These are phyloP conservation scores for Kodamaea sp. DNA, from an alignment of 1,139 yeast species.

Conservation along the genomic window DNA sequence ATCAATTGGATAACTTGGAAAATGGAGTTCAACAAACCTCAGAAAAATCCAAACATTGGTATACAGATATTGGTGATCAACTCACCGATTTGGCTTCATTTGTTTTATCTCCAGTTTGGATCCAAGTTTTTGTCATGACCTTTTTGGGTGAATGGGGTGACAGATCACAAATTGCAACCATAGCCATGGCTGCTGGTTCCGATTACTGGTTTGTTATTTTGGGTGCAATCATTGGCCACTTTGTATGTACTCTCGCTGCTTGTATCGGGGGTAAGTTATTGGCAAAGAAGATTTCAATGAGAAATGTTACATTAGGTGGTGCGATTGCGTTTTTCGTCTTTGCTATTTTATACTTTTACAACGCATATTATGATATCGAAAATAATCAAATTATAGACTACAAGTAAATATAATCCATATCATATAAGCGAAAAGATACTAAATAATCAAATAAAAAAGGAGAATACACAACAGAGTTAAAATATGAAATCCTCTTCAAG, in stretches of 20 bases:
- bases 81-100: constrained; percentile 54
- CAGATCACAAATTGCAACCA: constrained; percentile 95
- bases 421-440: background rate
- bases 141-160: constrained; percentile 99
- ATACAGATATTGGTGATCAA: constrained; percentile 26
- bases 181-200: constrained; percentile 97
- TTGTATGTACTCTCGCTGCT: constrained; percentile 88
- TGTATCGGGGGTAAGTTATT: constrained; percentile 88
- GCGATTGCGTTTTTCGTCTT: constrained; percentile 81
- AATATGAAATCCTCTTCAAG: too few relatives aligned
- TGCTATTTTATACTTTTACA: constrained; percentile 74
- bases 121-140: constrained; percentile 93
- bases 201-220: constrained; percentile 85
- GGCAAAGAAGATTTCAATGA: constrained; percentile 86
- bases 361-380: constrained; percentile 45
- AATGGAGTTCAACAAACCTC: constrained; percentile 7
- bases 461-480: too few relatives aligned
- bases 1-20: constrained; percentile 47
- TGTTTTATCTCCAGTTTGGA: constrained; percentile 83
- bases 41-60: constrained; percentile 20
- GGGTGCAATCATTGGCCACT: constrained; percentile 91
- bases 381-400: background rate
- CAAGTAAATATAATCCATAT: background rate
- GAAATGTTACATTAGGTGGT: constrained; percentile 90
- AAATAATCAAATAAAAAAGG: too few relatives aligned